Evolutionary conservation across 257 asterid genomes (phyloP), one percentile per base, ranked within the genome.

Genomic region (Euphrasia confusa): DNA sequence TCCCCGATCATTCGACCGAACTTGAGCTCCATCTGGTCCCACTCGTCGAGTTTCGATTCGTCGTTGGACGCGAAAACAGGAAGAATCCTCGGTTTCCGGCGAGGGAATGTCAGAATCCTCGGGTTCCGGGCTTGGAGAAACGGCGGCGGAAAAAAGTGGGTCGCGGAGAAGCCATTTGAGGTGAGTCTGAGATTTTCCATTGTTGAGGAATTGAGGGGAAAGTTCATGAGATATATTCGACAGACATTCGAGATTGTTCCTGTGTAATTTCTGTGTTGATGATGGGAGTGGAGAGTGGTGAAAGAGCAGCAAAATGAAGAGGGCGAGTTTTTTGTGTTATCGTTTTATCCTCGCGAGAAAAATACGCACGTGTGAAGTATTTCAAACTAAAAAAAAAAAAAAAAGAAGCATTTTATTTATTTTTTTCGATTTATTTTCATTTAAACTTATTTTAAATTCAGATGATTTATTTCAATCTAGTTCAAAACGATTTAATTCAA

Each of bases 11-110:
- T 79, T 78, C 84, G 72, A 32, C 98, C 98, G 60, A 89, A 89
- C 79, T 92, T 84, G 60, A 92, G 90, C 79, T 92, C 98, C 98
- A 92, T 84, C 58, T 70, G 77, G 48, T 92, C 96, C 97, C 95
- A 86, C 28, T 80, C 82, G 65, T 81, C 90, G 61, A 92, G 81
- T 49, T 79, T 79, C 21, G 88, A 58, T 18, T 84, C 95, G 63
- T 84, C 95, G 30, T 79, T 86, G 5, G 95, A 78, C 2, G 89
- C 93, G 74, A 67, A 81, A 66, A 86, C 79, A 61, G 48, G 48
- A 66, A 77, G 15, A 17, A 74, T 92, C 67, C 79, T 82, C 58
- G 75, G 72, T 67, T 80, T 88, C 55, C 79, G 80, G 17, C 63
- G 52, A 55, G 79, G 69, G 40, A 79, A 70, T 15, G 50, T 64